A percentile compares a stretch with the other conserved stretches of the same genome.
These are phyloP conservation scores for Ustilago bromivora DNA, from an alignment of 1,284 basidiomycete species.

Conservation along the genomic window DNA sequence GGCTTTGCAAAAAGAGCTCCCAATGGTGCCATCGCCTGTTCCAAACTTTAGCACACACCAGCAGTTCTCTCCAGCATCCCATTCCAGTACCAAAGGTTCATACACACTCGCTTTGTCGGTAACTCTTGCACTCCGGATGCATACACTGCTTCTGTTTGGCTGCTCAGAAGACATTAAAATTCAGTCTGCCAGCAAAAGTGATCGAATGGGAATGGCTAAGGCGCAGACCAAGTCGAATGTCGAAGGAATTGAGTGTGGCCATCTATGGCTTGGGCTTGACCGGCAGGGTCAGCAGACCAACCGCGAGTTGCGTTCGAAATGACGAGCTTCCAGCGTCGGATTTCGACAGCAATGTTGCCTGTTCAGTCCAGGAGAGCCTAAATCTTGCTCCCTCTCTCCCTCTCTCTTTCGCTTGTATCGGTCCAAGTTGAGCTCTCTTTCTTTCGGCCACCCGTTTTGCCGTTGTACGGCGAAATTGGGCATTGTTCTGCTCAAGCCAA, in stretches of 20 bases:
- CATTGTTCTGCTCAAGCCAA: neutral
- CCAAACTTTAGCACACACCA: neutral
- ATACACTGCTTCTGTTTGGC: neutral
- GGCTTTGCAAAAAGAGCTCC: constrained; percentile 19
- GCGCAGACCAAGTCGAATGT: neutral
- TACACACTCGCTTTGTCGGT: neutral
- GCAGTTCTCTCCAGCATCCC: neutral
- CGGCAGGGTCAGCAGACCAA: constrained; percentile 9
- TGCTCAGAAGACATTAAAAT: neutral
- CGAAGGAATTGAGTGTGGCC: neutral
- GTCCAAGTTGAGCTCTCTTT: neutral
- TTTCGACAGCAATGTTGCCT: neutral
- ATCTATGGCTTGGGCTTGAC: neutral
- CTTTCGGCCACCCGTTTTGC: neutral
- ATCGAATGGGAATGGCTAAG: constrained; percentile 1
- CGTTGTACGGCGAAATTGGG: no score
- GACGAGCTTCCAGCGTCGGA: constrained; percentile 8
- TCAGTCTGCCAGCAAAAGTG: neutral
- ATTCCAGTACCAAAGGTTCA: neutral
- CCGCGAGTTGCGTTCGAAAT: neutral
- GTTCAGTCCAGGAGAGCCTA: neutral
- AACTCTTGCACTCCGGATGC: neutral
- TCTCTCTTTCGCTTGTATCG: neutral
- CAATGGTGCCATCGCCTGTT: constrained; percentile 29
- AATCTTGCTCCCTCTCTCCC: neutral